These are phyloP conservation scores for Lactifluus hygrophoroides DNA, from an alignment of 768 basidiomycete species.

Conservation along the genomic window DNA sequence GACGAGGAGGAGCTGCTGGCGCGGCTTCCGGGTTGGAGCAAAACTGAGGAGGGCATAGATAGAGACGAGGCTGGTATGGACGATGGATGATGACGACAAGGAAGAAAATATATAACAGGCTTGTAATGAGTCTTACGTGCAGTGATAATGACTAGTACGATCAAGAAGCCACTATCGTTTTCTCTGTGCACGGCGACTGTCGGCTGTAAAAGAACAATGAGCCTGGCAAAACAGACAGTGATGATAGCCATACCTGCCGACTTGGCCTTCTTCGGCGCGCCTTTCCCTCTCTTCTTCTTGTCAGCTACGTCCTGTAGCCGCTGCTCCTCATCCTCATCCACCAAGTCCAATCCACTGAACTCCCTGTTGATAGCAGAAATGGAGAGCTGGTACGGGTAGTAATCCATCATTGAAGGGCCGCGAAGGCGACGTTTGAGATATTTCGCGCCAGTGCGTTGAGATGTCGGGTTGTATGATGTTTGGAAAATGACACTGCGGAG, in stretches of 20 bases:
- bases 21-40: constrained; percentile 1
- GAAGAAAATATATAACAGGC: background rate
- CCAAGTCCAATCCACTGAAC: constrained; percentile 32
- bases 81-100: background rate
- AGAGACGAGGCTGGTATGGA: background rate
- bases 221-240: background rate
- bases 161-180: constrained; percentile 27
- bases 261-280: constrained; percentile 75
- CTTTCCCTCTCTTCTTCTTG: constrained; percentile 70
- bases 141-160: background rate
- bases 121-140: background rate
- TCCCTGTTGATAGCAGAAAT: constrained; percentile 41
- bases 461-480: constrained; percentile 80
- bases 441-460: constrained; percentile 81
- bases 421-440: constrained; percentile 76
- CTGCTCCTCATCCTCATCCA: constrained; percentile 59
- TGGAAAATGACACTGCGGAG: constrained; percentile 73
- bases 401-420: constrained; percentile 78
- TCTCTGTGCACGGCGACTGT: constrained; percentile 43
- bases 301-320: constrained; percentile 60
- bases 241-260: constrained; percentile 42
- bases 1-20: constrained; percentile 8
- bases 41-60: background rate
- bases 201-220: constrained; percentile 30
- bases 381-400: constrained; percentile 63